phyloP scores from a whole-genome alignment of 164 flowering plant genomes.

The Akebia trifoliata region DNA sequence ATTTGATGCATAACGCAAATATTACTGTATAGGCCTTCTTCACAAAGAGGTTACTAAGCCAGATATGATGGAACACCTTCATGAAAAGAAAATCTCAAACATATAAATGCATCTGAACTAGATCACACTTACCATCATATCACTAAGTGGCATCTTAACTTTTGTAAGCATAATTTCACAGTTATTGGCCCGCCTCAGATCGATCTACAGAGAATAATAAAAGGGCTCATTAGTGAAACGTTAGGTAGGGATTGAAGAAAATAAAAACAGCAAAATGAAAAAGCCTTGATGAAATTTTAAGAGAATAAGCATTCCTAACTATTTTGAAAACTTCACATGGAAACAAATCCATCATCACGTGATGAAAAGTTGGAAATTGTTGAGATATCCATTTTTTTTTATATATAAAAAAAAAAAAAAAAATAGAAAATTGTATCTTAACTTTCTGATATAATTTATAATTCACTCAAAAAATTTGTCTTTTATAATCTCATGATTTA shows the following conservation, averaged over 20 bases:
- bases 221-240: background rate
- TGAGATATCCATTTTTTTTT: background rate
- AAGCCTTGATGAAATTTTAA: background rate
- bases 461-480: no score
- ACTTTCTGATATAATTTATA: no score
- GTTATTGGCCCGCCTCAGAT: conserved; percentile 74
- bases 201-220: conserved; percentile 44
- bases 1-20: no score
- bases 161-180: conserved; percentile 91
- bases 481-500: no score
- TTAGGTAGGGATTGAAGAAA: background rate
- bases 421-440: no score
- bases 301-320: background rate
- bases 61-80: background rate
- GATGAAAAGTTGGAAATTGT: background rate
- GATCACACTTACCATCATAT: conserved; percentile 67
- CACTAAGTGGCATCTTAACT: conserved; percentile 84
- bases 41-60: background rate
- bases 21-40: no score
- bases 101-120: background rate
- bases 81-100: background rate
- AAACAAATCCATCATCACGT: background rate
- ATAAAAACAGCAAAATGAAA: background rate
- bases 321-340: background rate
- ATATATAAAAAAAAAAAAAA: no score